Evolutionary conservation across 768 basidiomycete genomes (phyloP), one percentile per base, ranked within the genome.

Genomic region (Lepiota venenata): DNA sequence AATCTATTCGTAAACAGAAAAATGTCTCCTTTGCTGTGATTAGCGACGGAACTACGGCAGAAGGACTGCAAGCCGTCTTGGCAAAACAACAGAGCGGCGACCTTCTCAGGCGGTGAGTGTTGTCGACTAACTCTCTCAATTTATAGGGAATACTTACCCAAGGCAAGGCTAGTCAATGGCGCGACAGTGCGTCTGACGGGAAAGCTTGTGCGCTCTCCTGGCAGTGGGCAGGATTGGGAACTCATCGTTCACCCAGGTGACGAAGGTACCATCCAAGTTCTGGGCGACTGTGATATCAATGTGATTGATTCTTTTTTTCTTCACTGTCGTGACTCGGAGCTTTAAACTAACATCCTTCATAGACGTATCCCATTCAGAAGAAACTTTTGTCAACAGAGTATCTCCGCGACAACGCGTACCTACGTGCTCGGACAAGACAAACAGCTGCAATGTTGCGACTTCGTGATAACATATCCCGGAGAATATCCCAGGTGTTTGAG

Each of bases 281-380:
- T 81, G 12, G 80, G 79, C 4, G 68, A 69, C 37, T 81, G 78
- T 61, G 75, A 80, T 62, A 73, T 76, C 11, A 73, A 76, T 48
- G 77, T 78, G 25, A n/a, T n/a, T n/a, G n/a, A 16, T 25, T 69
- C 56, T 43, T 27, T 44, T 29, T 38, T 25, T 39, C 50, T 48
- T 20, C 40, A 15, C 20, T 41, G 36, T 37, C 18, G 16, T 42
- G 22, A 32, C 21, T 36, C 1, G 9, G 21, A 21, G 20, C 32
- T 20, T n/a, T 36, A 2, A 4, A 15, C n/a, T 47, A 32, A 46
- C 16, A 25, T 16, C 25, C 25, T 38, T 45, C 39, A 29, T 35
- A 93, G 93, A 72, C 71, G 43, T 98, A 96, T 68, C 93, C 93
- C 0, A 93, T 97, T 48, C 95, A 95, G 69, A 98, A 97, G 67